Evolutionary conservation across 495 filamentous ascomycete species (phyloP).

Genomic region (Neurospora sp.): DNA sequence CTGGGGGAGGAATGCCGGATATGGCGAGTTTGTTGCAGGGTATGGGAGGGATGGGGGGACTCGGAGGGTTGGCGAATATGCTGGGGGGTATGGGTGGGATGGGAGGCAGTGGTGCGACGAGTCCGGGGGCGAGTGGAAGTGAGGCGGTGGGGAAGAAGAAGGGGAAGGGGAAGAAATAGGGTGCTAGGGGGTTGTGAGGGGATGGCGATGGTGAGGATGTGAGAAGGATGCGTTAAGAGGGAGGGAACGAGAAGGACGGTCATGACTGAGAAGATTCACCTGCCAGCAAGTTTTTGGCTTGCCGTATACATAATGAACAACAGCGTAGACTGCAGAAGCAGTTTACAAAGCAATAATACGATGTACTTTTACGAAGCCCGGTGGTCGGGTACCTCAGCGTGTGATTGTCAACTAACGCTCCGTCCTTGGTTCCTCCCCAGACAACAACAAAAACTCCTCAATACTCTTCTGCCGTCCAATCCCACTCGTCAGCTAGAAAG

Average conservation of each 20-base stretch:
- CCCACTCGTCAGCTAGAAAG: conserved; percentile 48
- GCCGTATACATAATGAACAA: not conserved
- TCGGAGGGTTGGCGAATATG: not conserved
- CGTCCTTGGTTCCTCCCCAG: not conserved
- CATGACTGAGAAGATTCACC: not conserved
- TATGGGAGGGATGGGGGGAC: conserved; percentile 10
- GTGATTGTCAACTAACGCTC: not conserved
- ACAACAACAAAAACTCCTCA: not conserved
- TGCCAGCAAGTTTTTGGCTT: not conserved
- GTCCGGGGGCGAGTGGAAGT: conserved; percentile 8
- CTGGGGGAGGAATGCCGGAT: conserved; percentile 12
- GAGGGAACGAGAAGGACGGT: not conserved
- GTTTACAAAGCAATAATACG: not conserved
- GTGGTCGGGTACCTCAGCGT: not conserved
- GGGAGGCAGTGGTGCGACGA: conserved; percentile 11
- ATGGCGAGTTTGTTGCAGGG: conserved; percentile 35
- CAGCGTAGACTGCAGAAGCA: not conserved
- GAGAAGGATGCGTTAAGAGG: not conserved
- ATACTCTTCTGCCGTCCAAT: conserved; percentile 44
- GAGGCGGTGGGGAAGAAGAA: conserved; percentile 37
- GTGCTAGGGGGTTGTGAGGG: not conserved
- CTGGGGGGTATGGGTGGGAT: conserved; percentile 4
- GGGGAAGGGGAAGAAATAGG: conserved; percentile 36
- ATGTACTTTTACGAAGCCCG: not conserved
- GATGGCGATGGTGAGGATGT: not conserved